Evolutionary conservation across 2,329 filamentous ascomycete species (phyloP).

Genomic region (Paraphoma sp.): DNA sequence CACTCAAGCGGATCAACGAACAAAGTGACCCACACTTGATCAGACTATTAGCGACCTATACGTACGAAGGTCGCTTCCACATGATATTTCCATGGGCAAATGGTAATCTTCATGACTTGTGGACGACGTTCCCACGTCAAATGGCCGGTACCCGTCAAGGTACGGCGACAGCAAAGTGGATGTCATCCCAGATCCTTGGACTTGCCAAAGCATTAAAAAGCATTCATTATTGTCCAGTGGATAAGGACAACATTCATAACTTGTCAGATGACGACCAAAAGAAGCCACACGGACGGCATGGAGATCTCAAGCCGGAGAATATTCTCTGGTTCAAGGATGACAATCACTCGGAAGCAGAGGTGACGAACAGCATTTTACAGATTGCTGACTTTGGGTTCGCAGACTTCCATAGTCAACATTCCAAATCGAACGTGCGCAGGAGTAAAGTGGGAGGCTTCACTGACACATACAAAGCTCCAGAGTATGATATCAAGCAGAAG

Average conservation of each 20-base stretch:
- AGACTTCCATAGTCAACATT: too few species aligned
- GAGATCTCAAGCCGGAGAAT: conserved; percentile 19
- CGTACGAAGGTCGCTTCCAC: background rate
- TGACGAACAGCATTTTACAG: conserved; percentile 25
- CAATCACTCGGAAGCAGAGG: too few species aligned
- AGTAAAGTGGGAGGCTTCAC: conserved; percentile 11
- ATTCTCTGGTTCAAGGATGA: too few species aligned
- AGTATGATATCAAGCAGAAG: conserved; percentile 33
- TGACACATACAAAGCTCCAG: conserved; percentile 51
- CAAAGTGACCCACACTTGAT: conserved; percentile 7
- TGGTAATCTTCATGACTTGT: too few species aligned
- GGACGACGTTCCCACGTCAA: too few species aligned
- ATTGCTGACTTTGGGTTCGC: conserved; percentile 45
- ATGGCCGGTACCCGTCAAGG: background rate
- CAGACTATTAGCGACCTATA: conserved; percentile 12
- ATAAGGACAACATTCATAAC: background rate
- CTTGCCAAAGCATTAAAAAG: conserved; percentile 4
- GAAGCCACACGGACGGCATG: conserved; percentile 11
- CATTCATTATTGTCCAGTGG: conserved; percentile 10
- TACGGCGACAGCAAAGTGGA: conserved; percentile 1
- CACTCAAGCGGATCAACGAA: conserved; percentile 1
- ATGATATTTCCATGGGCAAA: conserved; percentile 18
- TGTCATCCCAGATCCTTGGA: conserved; percentile 7
- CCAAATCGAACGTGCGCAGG: conserved; percentile 18
- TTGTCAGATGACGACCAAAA: background rate